Evolutionary conservation across 495 filamentous ascomycete species (phyloP).

Genomic region (Podospora conica): DNA sequence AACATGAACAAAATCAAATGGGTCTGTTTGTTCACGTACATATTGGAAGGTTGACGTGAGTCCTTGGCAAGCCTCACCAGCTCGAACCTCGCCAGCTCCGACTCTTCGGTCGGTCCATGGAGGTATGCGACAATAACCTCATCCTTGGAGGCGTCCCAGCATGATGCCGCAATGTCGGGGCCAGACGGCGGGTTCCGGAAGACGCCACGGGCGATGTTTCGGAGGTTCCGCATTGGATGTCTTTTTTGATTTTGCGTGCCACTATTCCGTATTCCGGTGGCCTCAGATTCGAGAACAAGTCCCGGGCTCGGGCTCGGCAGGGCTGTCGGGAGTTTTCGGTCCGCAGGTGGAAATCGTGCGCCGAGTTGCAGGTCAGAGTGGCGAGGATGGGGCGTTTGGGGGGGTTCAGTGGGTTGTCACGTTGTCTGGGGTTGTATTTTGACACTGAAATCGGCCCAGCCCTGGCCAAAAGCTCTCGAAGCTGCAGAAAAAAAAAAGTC

Average conservation of each 20-base stretch:
- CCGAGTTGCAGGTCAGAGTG: conserved; percentile 1
- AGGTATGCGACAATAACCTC: conserved; percentile 62
- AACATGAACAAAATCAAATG: conserved; percentile 3
- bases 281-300: neutral
- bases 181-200: conserved; percentile 41
- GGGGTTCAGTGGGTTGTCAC: no score
- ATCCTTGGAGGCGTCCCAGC: conserved; percentile 71
- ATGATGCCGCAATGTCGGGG: conserved; percentile 55
- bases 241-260: neutral
- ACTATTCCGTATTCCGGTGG: neutral
- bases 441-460: neutral
- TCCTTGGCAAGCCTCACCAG: conserved; percentile 50
- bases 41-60: conserved; percentile 29
- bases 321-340: conserved; percentile 10
- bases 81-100: conserved; percentile 56
- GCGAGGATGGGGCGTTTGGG: neutral
- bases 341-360: neutral
- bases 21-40: conserved; percentile 33
- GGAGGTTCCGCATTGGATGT: conserved; percentile 70
- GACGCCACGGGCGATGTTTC: conserved; percentile 59
- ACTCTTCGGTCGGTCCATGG: conserved; percentile 51
- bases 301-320: neutral
- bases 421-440: neutral
- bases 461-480: neutral
- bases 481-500: neutral